phyloP scores from a whole-genome alignment of 2,329 filamentous ascomycete genomes.

The Epichloe amarillans region DNA sequence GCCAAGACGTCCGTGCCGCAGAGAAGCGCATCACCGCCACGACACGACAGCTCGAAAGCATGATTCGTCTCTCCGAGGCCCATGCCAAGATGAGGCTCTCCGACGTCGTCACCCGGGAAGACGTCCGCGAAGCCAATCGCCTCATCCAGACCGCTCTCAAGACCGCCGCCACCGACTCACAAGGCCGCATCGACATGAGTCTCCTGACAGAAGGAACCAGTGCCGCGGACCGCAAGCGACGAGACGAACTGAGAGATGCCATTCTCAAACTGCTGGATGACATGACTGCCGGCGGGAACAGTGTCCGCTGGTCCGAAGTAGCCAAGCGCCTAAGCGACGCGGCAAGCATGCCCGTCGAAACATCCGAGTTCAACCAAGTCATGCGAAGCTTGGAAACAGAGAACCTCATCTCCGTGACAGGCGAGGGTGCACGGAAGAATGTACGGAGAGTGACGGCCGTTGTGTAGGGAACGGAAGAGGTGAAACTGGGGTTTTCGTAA shows the following conservation, averaged over 20 bases:
- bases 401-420: conserved; percentile 64
- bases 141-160: conserved; percentile 91
- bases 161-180: conserved; percentile 86
- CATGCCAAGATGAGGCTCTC: conserved; percentile 96
- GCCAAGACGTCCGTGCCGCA: conserved; percentile 70
- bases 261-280: conserved; percentile 68
- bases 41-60: conserved; percentile 89
- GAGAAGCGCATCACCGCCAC: conserved; percentile 97
- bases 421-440: conserved; percentile 72
- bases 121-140: conserved; percentile 82
- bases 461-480: conserved; percentile 13
- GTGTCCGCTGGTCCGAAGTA: conserved; percentile 68
- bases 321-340: conserved; percentile 59
- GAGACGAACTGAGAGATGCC: conserved; percentile 72
- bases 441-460: conserved; percentile 60
- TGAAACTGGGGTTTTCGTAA: background rate
- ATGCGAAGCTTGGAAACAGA: conserved; percentile 73
- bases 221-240: conserved; percentile 69
- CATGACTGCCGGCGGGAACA: conserved; percentile 52
- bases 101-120: conserved; percentile 57
- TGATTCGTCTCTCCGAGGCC: conserved; percentile 93
- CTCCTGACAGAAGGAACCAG: conserved; percentile 89
- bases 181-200: conserved; percentile 94
- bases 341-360: conserved; percentile 58
- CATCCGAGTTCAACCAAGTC: conserved; percentile 69